phyloP scores from a whole-genome alignment of 2,329 filamentous ascomycete species.

The Ramichloridium luteum region DNA sequence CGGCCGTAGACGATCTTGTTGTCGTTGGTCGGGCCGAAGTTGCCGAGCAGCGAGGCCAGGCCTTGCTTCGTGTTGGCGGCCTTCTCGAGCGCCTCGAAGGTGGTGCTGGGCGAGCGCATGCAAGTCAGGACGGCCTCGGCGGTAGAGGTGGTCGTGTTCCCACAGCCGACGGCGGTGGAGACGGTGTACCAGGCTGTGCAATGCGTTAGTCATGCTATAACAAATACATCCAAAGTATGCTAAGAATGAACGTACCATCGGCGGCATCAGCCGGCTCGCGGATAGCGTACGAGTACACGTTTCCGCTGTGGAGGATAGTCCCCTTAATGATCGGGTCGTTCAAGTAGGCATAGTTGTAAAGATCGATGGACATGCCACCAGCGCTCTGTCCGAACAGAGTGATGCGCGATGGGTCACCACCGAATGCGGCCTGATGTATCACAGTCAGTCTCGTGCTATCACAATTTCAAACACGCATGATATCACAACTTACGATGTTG shows the following conservation, averaged over 20 bases:
- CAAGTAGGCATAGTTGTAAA: conserved; percentile 24
- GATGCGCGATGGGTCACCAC: conserved; percentile 5
- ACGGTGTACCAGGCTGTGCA: background rate
- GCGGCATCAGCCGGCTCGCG: background rate
- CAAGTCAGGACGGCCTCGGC: background rate
- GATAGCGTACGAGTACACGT: background rate
- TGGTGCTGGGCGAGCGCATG: background rate
- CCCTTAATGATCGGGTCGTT: conserved; percentile 28
- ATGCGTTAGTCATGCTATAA: too few species aligned
- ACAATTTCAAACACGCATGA: too few species aligned
- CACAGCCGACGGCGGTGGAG: background rate
- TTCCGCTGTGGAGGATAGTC: conserved; percentile 28
- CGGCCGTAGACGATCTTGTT: conserved; percentile 1
- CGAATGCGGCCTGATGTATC: too few species aligned
- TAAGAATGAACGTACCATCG: too few species aligned
- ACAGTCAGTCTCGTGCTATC: too few species aligned
- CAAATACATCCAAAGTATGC: too few species aligned
- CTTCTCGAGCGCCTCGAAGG: background rate
- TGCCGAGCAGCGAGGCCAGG: background rate
- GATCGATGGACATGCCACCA: conserved; percentile 13
- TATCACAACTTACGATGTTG: conserved; percentile 40
- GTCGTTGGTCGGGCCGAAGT: background rate
- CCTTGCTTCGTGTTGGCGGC: background rate
- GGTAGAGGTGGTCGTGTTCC: background rate
- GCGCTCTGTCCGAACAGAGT: conserved; percentile 12